phyloP scores from a whole-genome alignment of 352 stramenopile genomes.

The Pelagophyceae sp. region DNA sequence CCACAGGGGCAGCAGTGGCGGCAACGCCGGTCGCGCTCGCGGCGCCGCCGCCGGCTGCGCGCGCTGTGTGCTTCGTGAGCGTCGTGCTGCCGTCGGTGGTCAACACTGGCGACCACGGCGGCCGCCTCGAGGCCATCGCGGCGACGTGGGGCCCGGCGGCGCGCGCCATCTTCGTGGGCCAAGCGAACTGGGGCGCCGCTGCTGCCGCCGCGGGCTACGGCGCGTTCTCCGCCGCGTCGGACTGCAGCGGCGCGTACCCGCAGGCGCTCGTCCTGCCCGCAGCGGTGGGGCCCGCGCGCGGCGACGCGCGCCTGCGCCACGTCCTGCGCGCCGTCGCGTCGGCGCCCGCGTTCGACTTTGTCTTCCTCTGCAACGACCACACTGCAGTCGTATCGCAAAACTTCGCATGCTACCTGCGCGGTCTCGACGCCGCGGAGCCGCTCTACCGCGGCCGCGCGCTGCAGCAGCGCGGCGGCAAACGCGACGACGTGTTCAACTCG shows the following conservation, averaged over 20 bases:
- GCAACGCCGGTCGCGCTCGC: too few relatives aligned
- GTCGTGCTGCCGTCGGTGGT: conserved; percentile 53
- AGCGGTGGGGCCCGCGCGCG: conserved; percentile 41
- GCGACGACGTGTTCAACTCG: conserved; percentile 47
- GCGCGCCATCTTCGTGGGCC: conserved; percentile 41
- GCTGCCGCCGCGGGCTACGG: conserved; percentile 30
- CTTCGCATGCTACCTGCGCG: conserved; percentile 47
- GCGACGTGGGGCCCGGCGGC: conserved; percentile 49
- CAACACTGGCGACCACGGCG: conserved; percentile 37
- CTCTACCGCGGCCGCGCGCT: conserved; percentile 53
- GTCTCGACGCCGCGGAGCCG: conserved; percentile 36
- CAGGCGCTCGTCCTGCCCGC: conserved; percentile 43
- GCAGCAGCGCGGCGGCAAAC: conserved; percentile 29
- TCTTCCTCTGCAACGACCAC: conserved; percentile 62
- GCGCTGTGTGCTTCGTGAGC: conserved; percentile 46
- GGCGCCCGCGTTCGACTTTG: conserved; percentile 43
- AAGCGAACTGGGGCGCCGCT: conserved; percentile 24
- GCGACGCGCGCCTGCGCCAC: conserved; percentile 44
- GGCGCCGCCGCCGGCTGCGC: too few relatives aligned
- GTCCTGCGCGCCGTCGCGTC: conserved; percentile 46
- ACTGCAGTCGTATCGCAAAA: conserved; percentile 57
- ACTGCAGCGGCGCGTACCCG: conserved; percentile 37
- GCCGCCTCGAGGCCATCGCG: conserved; percentile 47
- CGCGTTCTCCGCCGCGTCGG: too few relatives aligned
- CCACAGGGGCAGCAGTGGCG: too few relatives aligned